A percentile compares a stretch with the other conserved stretches of the same genome.
Conservation (phyloP, 768 basidiomycete species). For the Pleurotus giganteus region DNA sequence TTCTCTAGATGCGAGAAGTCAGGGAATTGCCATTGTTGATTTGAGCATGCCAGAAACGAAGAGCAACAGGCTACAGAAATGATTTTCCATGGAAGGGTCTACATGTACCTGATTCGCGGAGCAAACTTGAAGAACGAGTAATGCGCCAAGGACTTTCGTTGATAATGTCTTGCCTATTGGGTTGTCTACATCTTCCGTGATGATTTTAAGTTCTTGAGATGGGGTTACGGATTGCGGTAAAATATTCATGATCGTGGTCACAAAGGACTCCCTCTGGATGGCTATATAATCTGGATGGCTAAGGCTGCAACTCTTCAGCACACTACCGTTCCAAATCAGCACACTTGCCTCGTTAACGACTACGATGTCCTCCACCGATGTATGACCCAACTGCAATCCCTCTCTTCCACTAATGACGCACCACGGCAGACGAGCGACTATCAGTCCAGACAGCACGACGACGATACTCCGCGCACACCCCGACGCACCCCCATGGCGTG, state of each 20-base stretch:
- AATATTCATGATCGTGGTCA: neutral
- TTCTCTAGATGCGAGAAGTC: neutral
- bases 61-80: neutral
- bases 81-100: neutral
- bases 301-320: neutral
- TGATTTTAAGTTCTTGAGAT: conserved; percentile 1
- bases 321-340: neutral
- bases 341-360: neutral
- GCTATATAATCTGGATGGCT: neutral
- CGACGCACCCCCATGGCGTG: conserved; percentile 69
- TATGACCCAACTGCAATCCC: neutral
- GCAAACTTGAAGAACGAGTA: neutral
- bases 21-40: neutral
- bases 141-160: neutral
- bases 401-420: neutral
- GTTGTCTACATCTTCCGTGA: conserved; percentile 5
- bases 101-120: neutral
- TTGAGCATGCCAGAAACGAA: neutral
- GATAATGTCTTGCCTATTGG: neutral
- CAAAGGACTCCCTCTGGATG: neutral
- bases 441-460: conserved; percentile 5
- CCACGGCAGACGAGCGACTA: neutral
- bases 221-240: neutral
- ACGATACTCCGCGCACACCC: conserved; percentile 23
- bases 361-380: conserved; percentile 1